Evolutionary conservation across 1,139 yeast species (phyloP), one percentile per base, ranked within the genome.

Genomic region (Debaryomyces singareniensis): DNA sequence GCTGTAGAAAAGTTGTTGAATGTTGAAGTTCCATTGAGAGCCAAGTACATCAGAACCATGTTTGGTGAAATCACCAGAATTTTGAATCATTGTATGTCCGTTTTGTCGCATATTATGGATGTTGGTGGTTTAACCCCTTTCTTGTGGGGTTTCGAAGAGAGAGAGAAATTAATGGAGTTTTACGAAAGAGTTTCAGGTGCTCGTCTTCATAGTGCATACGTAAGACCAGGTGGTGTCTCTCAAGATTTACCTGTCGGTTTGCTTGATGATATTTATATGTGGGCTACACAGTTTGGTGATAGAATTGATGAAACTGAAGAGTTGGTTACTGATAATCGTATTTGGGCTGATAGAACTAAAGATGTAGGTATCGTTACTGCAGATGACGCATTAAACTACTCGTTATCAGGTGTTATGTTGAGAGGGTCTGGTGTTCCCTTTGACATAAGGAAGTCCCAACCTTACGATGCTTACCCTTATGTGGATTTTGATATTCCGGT

Each of bases 201-300:
- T 21, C 78, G 95, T 61, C 71, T 85, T 55, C 95, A 85, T 61
- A 69, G 86, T 28, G 95, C 94, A 28, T 85, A 85, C 49, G 79
- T 82, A 37, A 76, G 95, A 63, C 95, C 95, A 33, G 95, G 95
- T 51, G 95, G 95, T 51, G 95, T 85, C 20, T 64, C 93, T 14
- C 95, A 83, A 60, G 95, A 85, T 58, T 61, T 85, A 44, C 95
- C 95, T 16, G 79, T 75, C 22, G 95, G 95, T 30, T 60, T 85
- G 51, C 71, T 85, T 47, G 95, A 85, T 57, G 95, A 85, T 53
- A 85, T 85, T 47, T 85, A 82, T 62, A 84, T 84, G 91, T 85
- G 95, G 95, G 95, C 95, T 34, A 85, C 95, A 23, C 95, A 85
- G 66, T 85, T 85, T 46, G 95, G 95, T 54, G 95, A 85, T 64